Evolutionary conservation across 768 basidiomycete species (phyloP).

Genomic region (Wakefieldia striispora): DNA sequence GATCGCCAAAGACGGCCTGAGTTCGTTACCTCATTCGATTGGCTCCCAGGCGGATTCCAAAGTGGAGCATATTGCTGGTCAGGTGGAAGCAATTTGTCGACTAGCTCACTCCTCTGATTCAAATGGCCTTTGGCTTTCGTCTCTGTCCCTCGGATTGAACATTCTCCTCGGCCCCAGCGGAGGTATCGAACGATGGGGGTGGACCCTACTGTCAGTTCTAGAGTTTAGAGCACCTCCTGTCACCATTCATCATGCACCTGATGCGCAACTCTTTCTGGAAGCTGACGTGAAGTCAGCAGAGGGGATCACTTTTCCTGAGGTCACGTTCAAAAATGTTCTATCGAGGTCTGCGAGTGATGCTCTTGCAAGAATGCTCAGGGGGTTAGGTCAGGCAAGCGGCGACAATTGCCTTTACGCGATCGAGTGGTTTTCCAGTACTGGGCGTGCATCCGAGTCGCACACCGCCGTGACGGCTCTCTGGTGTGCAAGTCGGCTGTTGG

Average conservation of each 20-base stretch:
- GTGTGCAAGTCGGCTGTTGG: constrained; percentile 75
- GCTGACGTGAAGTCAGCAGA: constrained; percentile 36
- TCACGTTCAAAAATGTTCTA: constrained; percentile 53
- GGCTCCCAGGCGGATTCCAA: constrained; percentile 69
- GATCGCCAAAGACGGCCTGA: constrained; percentile 62
- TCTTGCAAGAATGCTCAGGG: constrained; percentile 69
- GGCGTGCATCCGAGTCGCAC: constrained; percentile 40
- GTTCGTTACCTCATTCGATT: constrained; percentile 70
- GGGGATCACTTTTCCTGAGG: constrained; percentile 52
- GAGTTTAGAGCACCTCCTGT: constrained; percentile 63
- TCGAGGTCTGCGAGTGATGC: constrained; percentile 50
- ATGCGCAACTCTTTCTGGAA: constrained; percentile 59
- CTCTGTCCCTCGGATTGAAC: constrained; percentile 53
- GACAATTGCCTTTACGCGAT: constrained; percentile 72
- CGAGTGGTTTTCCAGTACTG: constrained; percentile 74
- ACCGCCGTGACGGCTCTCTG: constrained; percentile 73
- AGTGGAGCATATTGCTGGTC: constrained; percentile 62
- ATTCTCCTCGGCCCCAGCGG: constrained; percentile 77
- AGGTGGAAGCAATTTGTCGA: constrained; percentile 70
- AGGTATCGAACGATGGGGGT: constrained; percentile 91
- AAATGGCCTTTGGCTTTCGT: constrained; percentile 28
- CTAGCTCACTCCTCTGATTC: constrained; percentile 30
- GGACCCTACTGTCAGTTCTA: constrained; percentile 78
- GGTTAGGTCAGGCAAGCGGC: constrained; percentile 66
- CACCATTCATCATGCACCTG: constrained; percentile 44